These are phyloP conservation scores for Dothistroma pini DNA, from an alignment of 2,329 filamentous ascomycete genomes.

Conservation along the genomic window DNA sequence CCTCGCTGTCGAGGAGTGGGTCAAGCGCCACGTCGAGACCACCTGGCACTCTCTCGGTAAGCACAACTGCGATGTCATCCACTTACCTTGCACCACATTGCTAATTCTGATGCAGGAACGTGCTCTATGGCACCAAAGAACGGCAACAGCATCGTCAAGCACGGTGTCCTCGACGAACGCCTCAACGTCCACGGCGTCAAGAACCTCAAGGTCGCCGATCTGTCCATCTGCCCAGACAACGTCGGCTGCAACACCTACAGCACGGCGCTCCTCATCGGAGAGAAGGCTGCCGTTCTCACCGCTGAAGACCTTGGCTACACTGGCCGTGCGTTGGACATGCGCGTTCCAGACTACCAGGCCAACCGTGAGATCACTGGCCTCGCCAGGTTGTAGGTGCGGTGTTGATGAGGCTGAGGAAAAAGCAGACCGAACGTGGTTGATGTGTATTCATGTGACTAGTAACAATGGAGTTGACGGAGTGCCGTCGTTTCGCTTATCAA, in stretches of 20 bases:
- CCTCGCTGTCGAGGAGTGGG: slow-evolving; percentile 63
- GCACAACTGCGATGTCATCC: background rate
- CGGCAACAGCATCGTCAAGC: slow-evolving; percentile 76
- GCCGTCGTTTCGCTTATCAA: background rate
- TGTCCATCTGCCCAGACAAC: slow-evolving; percentile 74
- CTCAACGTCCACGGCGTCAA: slow-evolving; percentile 75
- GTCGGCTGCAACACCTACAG: slow-evolving; percentile 62
- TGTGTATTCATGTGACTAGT: background rate
- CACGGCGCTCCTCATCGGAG: slow-evolving; percentile 70
- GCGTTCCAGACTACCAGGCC: slow-evolving; percentile 53
- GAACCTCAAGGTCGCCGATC: slow-evolving; percentile 72
- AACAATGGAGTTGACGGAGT: background rate
- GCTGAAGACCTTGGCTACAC: slow-evolving; percentile 73
- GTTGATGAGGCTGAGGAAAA: background rate
- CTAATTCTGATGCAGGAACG: slow-evolving; percentile 45
- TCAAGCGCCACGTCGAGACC: slow-evolving; percentile 66
- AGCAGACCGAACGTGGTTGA: background rate
- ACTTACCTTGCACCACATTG: background rate
- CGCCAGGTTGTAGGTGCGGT: slow-evolving; percentile 37
- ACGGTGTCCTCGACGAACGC: slow-evolving; percentile 72
- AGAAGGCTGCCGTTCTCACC: slow-evolving; percentile 67
- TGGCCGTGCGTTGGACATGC: slow-evolving; percentile 72
- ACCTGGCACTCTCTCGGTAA: slow-evolving; percentile 62
- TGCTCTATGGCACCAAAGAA: slow-evolving; percentile 74
- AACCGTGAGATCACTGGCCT: slow-evolving; percentile 44